Base-by-base conservation (phyloP, 345 rosid genomes). In the Eucalyptus cloeziana region DNA sequence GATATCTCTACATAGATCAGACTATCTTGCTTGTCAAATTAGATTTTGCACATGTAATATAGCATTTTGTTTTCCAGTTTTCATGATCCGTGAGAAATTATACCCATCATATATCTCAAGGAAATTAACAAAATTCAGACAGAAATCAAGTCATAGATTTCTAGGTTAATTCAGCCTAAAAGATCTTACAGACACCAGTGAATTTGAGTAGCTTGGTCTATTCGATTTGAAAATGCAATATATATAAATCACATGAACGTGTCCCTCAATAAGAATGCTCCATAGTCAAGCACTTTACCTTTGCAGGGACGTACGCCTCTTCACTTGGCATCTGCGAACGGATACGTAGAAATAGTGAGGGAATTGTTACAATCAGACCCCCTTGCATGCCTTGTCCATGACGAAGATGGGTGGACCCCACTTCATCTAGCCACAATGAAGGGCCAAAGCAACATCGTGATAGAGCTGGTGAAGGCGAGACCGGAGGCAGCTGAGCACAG, bases 111-210 rank as follows among this genome's bases (percentile, higher is more conserved):
- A 51, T 51, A 6, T 16, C 7, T 15, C 21, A 49, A 49, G 54
- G 7, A 50, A 50, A 50, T 50, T 50, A 50, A 50, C 54, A 16
- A 50, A 22, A 58, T 25, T 58, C 7, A 5, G 7, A 58, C 4
- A 51, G 8, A 51, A 25, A 58, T 25, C 7, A 27, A 60, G 13
- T 30, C 67, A 60, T 27, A 1, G 31, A 1, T 60, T 60, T 60
- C 8, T 2, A 5, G 2, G 31, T 27, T 60, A 27, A 25, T 60
- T 60, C 8, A 27, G 2, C 31, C 1, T 12, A 2, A 60, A 27
- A 25, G n/a, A 27, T 60, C 8, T 27, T 25, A 1, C 2, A 6
- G 15, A 25, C 15, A 27, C 1, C 0, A 0, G 5, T 22, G 6
- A 8, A 60, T 60, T 51, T 50, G 52, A 50, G 7, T 0, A 50